These are phyloP conservation scores for Trametopsis cervina DNA, from an alignment of 768 basidiomycete species.

Conservation along the genomic window DNA sequence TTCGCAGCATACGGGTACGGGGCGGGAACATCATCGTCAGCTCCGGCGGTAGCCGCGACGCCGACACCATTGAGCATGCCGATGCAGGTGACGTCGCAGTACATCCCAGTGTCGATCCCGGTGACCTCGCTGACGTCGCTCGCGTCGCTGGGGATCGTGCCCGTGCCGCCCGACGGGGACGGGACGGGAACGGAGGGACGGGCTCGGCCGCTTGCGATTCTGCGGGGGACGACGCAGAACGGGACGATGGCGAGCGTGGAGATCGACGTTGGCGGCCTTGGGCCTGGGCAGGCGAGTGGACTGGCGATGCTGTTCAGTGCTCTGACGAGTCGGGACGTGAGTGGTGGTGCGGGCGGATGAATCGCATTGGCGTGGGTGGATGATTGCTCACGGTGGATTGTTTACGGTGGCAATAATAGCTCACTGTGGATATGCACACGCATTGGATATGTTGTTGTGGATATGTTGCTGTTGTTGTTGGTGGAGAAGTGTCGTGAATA, in stretches of 20 bases:
- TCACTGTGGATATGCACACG: slow-evolving; percentile 31
- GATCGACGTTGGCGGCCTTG: slow-evolving; percentile 69
- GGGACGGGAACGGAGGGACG: slow-evolving; percentile 46
- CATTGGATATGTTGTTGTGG: slow-evolving; percentile 10
- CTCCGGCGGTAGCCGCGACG: background rate
- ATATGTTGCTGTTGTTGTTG: slow-evolving; percentile 4
- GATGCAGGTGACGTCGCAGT: background rate
- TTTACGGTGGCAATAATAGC: too few relatives aligned
- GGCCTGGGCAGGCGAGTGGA: slow-evolving; percentile 72
- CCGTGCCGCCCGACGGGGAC: slow-evolving; percentile 42
- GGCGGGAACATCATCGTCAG: background rate
- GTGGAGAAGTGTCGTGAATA: too few relatives aligned
- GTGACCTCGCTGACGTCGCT: slow-evolving; percentile 50
- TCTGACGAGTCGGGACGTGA: slow-evolving; percentile 33
- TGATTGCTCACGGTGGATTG: too few relatives aligned
- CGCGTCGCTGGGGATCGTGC: slow-evolving; percentile 66
- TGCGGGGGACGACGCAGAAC: slow-evolving; percentile 64
- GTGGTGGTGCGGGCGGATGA: background rate
- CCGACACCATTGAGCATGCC: background rate
- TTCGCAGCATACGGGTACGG: too few relatives aligned
- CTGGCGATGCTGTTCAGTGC: slow-evolving; percentile 66
- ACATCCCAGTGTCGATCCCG: slow-evolving; percentile 64
- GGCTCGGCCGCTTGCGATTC: slow-evolving; percentile 67
- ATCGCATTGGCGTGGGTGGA: too few relatives aligned
- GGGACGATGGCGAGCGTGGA: slow-evolving; percentile 70